Evolutionary conservation across 2,329 filamentous ascomycete genomes (phyloP).

Genomic region (Fusarium euwallaceae): DNA sequence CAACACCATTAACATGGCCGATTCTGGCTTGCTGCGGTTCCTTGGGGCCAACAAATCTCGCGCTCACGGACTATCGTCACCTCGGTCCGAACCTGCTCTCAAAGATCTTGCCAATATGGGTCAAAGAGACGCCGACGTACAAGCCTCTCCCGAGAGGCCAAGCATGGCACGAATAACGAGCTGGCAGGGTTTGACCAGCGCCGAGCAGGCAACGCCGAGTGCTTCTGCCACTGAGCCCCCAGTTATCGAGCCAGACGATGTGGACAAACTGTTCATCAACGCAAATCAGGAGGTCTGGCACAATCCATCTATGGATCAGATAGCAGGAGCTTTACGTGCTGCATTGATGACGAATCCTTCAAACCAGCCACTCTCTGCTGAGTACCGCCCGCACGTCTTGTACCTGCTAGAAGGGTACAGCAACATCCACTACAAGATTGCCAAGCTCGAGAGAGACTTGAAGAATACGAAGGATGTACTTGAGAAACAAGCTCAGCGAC

Average conservation of each 20-base stretch:
- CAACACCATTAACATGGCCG: constrained; percentile 35
- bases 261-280: constrained; percentile 32
- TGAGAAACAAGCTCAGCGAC: constrained; percentile 53
- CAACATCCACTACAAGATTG: constrained; percentile 45
- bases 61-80: constrained; percentile 36
- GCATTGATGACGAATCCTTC: constrained; percentile 55
- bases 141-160: constrained; percentile 5
- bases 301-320: constrained; percentile 59
- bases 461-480: constrained; percentile 52
- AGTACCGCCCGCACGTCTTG: constrained; percentile 59
- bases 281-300: constrained; percentile 50
- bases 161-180: constrained; percentile 27
- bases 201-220: constrained; percentile 1
- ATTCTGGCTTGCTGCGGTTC: constrained; percentile 43
- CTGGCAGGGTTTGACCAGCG: constrained; percentile 22
- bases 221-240: neutral
- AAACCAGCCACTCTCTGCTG: constrained; percentile 53
- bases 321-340: constrained; percentile 59
- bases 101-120: constrained; percentile 27
- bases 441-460: constrained; percentile 53
- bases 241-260: constrained; percentile 24
- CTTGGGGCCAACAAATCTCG: constrained; percentile 42
- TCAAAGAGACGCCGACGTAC: constrained; percentile 6
- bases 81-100: constrained; percentile 39
- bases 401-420: constrained; percentile 55